phyloP scores from a whole-genome alignment of 805 yeast genomes.

The Limtongozyma cylindracea region DNA sequence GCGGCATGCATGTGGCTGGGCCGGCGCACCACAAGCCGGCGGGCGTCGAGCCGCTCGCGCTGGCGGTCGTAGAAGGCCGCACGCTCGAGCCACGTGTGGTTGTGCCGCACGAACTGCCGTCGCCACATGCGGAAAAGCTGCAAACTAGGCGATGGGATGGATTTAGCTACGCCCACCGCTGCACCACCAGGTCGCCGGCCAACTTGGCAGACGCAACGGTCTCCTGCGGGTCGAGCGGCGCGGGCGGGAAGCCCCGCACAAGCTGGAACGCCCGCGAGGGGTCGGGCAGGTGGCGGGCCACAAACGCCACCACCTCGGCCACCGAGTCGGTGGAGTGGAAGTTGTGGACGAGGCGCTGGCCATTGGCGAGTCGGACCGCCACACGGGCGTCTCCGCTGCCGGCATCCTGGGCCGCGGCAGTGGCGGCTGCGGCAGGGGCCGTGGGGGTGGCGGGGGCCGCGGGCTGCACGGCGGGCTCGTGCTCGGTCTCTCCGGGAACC shows the following conservation, averaged over 20 bases:
- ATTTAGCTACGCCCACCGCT: slow-evolving; percentile 34
- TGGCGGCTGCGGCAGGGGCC: slow-evolving; percentile 2
- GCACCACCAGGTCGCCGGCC: slow-evolving; percentile 70
- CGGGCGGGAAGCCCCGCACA: slow-evolving; percentile 65
- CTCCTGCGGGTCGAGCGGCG: slow-evolving; percentile 29
- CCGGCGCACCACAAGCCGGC: no score
- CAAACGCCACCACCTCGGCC: slow-evolving; percentile 40
- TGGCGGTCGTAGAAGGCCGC: no score
- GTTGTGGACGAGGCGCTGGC: slow-evolving; percentile 37
- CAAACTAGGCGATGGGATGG: no score
- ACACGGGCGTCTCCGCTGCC: slow-evolving; percentile 44
- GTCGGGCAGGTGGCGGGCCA: slow-evolving; percentile 18
- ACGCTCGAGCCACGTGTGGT: no score
- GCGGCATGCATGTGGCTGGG: no score
- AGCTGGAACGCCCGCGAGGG: slow-evolving; percentile 28
- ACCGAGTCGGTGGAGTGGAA: slow-evolving; percentile 46
- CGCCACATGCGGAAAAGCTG: no score
- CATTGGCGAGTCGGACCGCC: slow-evolving; percentile 69
- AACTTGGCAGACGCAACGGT: slow-evolving; percentile 56
- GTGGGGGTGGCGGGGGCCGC: slow-evolving; percentile 4
- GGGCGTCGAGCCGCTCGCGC: no score
- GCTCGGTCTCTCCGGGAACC: slow-evolving; percentile 39
- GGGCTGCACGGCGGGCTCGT: slow-evolving; percentile 1
- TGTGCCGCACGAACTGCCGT: no score
- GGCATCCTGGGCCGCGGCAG: slow-evolving; percentile 1